phyloP scores from a whole-genome alignment of 106 monocot species.

The Iris macrosiphon region DNA sequence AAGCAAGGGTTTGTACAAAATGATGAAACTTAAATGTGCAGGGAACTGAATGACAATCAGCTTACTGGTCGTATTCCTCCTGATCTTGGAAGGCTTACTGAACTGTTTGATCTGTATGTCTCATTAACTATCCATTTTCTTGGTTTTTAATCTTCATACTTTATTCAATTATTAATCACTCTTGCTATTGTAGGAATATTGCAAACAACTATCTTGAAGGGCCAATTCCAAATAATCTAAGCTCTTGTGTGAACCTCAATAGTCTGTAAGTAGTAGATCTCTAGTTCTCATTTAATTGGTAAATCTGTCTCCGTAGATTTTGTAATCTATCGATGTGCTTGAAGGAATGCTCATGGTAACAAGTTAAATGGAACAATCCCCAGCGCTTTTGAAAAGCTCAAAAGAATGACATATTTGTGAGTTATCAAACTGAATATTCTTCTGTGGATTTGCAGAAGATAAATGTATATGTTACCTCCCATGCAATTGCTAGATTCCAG shows the following conservation, averaged over 20 bases:
- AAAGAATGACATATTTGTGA: slow-evolving; percentile 95
- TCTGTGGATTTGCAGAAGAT: background rate
- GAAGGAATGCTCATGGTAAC: slow-evolving; percentile 50
- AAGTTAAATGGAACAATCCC: slow-evolving; percentile 28
- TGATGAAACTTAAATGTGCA: slow-evolving; percentile 16
- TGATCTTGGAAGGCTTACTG: slow-evolving; percentile 62
- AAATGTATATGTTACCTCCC: no score
- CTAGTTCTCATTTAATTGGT: background rate
- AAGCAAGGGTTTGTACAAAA: background rate
- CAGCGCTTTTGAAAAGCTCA: slow-evolving; percentile 14
- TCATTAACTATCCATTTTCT: background rate
- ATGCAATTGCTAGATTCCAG: no score
- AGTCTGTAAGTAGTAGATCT: slow-evolving; percentile 53
- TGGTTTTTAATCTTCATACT: background rate
- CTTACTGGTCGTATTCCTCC: slow-evolving; percentile 60
- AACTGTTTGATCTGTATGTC: slow-evolving; percentile 66
- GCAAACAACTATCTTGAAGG: slow-evolving; percentile 91
- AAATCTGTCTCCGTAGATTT: background rate
- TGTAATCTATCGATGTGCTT: background rate
- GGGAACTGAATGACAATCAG: slow-evolving; percentile 88
- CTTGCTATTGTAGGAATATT: slow-evolving; percentile 52
- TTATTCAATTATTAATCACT: background rate
- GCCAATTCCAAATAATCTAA: slow-evolving; percentile 79
- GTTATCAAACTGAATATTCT: slow-evolving; percentile 2
- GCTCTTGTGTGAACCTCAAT: slow-evolving; percentile 86